phyloP scores from a whole-genome alignment of 208 protist genomes.

The Leishmania amazonensis region DNA sequence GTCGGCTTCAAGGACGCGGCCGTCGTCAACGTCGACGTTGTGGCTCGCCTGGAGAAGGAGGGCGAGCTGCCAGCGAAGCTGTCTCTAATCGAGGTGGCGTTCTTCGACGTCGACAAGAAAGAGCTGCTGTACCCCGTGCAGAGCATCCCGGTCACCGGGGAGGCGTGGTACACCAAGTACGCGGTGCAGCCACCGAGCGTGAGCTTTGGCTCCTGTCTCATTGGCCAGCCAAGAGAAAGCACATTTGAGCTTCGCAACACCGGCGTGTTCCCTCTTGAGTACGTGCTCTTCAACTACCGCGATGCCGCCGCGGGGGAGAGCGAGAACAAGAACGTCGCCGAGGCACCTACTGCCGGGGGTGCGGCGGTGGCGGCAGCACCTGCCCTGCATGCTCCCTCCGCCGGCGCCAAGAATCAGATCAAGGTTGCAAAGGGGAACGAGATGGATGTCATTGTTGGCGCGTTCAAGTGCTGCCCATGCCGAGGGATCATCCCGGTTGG shows the following conservation, averaged over 20 bases:
- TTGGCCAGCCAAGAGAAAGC: constrained; percentile 74
- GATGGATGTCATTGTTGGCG: constrained; percentile 61
- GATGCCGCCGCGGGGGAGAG: constrained; percentile 26
- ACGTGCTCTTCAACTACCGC: constrained; percentile 78
- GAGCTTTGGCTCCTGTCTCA: constrained; percentile 95
- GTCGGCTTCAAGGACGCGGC: constrained; percentile 88
- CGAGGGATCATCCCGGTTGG: constrained; percentile 72
- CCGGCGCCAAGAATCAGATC: constrained; percentile 21
- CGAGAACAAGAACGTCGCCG: not conserved
- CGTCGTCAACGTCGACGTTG: constrained; percentile 81
- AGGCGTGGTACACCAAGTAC: constrained; percentile 91
- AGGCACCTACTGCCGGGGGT: constrained; percentile 5
- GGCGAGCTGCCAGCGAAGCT: constrained; percentile 75
- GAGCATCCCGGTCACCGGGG: constrained; percentile 75
- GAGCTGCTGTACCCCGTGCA: constrained; percentile 89
- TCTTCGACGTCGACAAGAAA: constrained; percentile 75
- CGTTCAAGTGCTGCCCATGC: constrained; percentile 76
- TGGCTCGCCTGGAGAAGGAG: constrained; percentile 74
- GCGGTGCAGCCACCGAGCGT: constrained; percentile 90
- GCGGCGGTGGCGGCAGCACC: not conserved
- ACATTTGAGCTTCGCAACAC: constrained; percentile 92
- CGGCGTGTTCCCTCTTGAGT: constrained; percentile 85
- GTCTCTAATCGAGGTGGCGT: constrained; percentile 84
- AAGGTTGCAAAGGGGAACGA: constrained; percentile 30
- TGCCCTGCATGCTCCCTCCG: not conserved